Evolutionary conservation across 371 early-diverging fungal genomes (phyloP).

Genomic region (Mortierella sp.): DNA sequence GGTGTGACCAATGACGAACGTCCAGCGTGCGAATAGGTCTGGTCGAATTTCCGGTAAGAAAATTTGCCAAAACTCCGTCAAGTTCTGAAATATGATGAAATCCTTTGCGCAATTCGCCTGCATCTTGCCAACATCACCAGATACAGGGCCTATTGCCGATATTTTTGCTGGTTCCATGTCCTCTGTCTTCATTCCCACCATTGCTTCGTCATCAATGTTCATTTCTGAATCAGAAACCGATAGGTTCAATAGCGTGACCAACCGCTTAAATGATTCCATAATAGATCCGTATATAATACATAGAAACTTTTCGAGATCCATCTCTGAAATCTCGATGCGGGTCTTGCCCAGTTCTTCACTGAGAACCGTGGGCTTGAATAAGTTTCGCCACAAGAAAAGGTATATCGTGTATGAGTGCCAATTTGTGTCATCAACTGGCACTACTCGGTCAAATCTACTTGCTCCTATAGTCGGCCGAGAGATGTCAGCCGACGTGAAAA

Average conservation of each 20-base stretch:
- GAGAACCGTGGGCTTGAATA: conserved; percentile 41
- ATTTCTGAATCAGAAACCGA: conserved; percentile 37
- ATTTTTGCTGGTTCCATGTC: conserved; percentile 16
- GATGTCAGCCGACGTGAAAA: conserved; percentile 67
- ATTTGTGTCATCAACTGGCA: not conserved
- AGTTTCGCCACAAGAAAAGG: conserved; percentile 42
- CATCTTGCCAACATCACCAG: conserved; percentile 62
- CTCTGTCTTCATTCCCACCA: not conserved
- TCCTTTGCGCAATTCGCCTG: conserved; percentile 73
- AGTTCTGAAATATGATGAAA: conserved; percentile 75
- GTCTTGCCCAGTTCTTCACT: conserved; percentile 29
- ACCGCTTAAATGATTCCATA: conserved; percentile 47
- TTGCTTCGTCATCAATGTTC: conserved; percentile 13
- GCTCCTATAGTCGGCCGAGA: conserved; percentile 6
- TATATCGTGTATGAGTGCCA: conserved; percentile 48
- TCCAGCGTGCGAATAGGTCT: conserved; percentile 69
- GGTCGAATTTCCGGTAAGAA: conserved; percentile 65
- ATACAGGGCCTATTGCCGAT: conserved; percentile 17
- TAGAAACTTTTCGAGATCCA: conserved; percentile 23
- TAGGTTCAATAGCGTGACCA: conserved; percentile 43
- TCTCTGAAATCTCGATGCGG: conserved; percentile 14
- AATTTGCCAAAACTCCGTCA: conserved; percentile 74
- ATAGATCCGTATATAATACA: conserved; percentile 35
- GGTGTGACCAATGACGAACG: conserved; percentile 64
- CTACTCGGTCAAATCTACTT: conserved; percentile 2